Evolutionary conservation across 495 filamentous ascomycete genomes (phyloP).

Genomic region (Penicillium flavigenum): DNA sequence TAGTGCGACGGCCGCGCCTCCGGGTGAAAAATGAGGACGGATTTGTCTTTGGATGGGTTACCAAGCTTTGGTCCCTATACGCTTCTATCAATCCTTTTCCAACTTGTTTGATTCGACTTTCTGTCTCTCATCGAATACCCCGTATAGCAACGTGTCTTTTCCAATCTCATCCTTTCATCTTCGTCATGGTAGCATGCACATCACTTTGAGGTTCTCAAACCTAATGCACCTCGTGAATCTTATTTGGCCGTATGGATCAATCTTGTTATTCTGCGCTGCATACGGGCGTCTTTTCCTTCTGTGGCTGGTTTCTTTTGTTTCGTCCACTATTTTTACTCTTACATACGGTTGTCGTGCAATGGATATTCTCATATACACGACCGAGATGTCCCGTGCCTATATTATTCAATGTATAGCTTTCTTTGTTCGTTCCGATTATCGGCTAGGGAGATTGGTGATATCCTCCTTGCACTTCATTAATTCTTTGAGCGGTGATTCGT

Average conservation of each 20-base stretch:
- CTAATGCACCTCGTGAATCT: not conserved
- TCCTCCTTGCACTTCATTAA: constrained; percentile 6
- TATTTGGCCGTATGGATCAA: constrained; percentile 7
- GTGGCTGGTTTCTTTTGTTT: constrained; percentile 6
- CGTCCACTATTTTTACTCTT: not conserved
- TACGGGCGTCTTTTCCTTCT: not conserved
- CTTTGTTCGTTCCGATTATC: not conserved
- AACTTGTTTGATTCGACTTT: constrained; percentile 29
- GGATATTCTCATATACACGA: constrained; percentile 33
- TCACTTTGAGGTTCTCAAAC: not conserved
- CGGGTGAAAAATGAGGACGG: constrained; percentile 9
- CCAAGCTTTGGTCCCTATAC: not conserved
- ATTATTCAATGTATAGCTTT: constrained; percentile 12
- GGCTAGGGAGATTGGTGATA: not conserved
- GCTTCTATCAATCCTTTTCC: constrained; percentile 14
- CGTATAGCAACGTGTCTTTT: constrained; percentile 27
- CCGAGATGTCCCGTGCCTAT: constrained; percentile 16
- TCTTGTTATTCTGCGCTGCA: not conserved
- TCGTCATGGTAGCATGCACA: constrained; percentile 5
- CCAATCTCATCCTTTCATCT: constrained; percentile 3
- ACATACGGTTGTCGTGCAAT: constrained; percentile 10
- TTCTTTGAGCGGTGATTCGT: not conserved
- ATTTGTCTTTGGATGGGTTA: not conserved
- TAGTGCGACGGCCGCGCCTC: not conserved
- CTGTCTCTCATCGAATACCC: constrained; percentile 43